These are phyloP conservation scores for Kodamaea sp. DNA, from an alignment of 1,139 yeast genomes.

Conservation along the genomic window DNA sequence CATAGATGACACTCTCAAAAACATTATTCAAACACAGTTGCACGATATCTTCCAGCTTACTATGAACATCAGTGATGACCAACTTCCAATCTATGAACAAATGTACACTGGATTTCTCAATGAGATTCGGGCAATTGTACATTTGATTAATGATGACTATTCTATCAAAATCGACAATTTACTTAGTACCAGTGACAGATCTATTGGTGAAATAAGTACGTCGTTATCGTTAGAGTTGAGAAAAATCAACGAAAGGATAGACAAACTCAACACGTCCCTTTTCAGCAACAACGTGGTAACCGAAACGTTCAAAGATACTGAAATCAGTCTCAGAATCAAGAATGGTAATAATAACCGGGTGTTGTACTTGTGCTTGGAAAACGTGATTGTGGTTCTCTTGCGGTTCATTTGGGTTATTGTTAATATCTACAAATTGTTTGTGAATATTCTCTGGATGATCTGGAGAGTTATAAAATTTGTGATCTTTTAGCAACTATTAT, in stretches of 20 bases:
- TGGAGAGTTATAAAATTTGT: slow-evolving; percentile 40
- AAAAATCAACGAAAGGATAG: slow-evolving; percentile 68
- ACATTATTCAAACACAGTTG: slow-evolving; percentile 25
- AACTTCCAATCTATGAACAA: slow-evolving; percentile 38
- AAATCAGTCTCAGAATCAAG: slow-evolving; percentile 22
- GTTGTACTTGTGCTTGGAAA: slow-evolving; percentile 44
- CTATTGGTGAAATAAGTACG: slow-evolving; percentile 81
- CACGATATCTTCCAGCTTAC: slow-evolving; percentile 25
- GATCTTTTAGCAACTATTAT: too few species aligned
- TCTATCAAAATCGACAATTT: slow-evolving; percentile 63
- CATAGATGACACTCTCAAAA: slow-evolving; percentile 20
- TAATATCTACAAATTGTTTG: slow-evolving; percentile 49
- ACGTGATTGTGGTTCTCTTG: slow-evolving; percentile 58
- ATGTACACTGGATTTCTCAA: slow-evolving; percentile 34
- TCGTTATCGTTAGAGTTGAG: slow-evolving; percentile 73
- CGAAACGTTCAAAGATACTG: slow-evolving; percentile 21
- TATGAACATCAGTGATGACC: slow-evolving; percentile 35
- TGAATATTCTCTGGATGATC: slow-evolving; percentile 31
- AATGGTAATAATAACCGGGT: slow-evolving; percentile 31
- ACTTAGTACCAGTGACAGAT: slow-evolving; percentile 70
- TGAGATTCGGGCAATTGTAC: slow-evolving; percentile 41
- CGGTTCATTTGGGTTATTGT: slow-evolving; percentile 75
- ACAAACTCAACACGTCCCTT: slow-evolving; percentile 47
- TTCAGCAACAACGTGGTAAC: slow-evolving; percentile 27
- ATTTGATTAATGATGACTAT: slow-evolving; percentile 43